Conservation (phyloP, 257 asterid genomes). For the Solanum etuberosum region DNA sequence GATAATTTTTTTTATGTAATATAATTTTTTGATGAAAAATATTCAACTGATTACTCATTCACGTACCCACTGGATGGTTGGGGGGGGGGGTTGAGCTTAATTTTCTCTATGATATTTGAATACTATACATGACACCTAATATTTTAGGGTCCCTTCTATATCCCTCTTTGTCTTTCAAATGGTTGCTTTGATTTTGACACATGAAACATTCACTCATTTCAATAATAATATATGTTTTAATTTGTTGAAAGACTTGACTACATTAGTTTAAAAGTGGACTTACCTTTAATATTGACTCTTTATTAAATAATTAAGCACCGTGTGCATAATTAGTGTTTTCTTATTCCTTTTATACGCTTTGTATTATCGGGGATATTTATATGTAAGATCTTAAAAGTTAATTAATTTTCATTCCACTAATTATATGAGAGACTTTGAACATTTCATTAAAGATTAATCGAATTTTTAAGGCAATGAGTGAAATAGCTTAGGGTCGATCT, state of each 20-base stretch:
- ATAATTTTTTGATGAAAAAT: too few species aligned
- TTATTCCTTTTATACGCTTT: not conserved
- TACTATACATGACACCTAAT: not conserved
- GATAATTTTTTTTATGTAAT: too few species aligned
- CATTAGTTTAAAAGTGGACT: not conserved
- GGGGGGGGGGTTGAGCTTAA: not conserved
- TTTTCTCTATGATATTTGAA: not conserved
- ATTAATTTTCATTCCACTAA: not conserved
- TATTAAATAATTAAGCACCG: not conserved
- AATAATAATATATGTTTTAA: not conserved
- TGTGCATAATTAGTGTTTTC: not conserved
- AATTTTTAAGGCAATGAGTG: not conserved
- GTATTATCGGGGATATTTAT: not conserved
- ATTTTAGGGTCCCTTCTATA: constrained; percentile 1
- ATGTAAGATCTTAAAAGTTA: not conserved
- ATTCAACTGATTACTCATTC: too few species aligned
- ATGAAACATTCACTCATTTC: not conserved
- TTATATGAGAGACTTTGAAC: not conserved
- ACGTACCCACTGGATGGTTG: too few species aligned
- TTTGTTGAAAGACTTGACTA: not conserved
- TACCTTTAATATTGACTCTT: not conserved
- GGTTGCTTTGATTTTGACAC: constrained; percentile 6
- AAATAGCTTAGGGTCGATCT: not conserved
- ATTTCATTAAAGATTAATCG: not conserved
- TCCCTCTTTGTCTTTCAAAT: constrained; percentile 4